Evolutionary conservation across 345 rosid species (phyloP).

Genomic region (Sisymbrium irio): DNA sequence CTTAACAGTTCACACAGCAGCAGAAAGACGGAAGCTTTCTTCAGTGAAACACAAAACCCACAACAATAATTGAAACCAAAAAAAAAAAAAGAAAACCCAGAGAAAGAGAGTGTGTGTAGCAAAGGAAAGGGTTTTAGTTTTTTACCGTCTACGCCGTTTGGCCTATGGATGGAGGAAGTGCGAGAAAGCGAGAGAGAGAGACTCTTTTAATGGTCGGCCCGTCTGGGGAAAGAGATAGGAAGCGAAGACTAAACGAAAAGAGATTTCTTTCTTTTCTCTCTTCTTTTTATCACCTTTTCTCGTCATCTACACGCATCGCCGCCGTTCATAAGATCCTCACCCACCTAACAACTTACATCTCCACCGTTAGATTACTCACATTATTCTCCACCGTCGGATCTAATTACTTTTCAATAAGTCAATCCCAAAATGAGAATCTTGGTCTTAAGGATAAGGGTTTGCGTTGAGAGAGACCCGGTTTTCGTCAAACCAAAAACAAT

Average conservation of each 20-base stretch:
- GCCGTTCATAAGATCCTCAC: slow-evolving; percentile 11
- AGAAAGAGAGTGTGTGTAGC: not conserved
- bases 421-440: not conserved
- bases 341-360: slow-evolving; percentile 1
- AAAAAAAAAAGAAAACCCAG: not conserved
- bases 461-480: slow-evolving; percentile 6
- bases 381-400: not conserved
- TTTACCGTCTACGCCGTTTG: slow-evolving; percentile 11
- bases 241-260: not conserved
- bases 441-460: not conserved
- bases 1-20: not conserved
- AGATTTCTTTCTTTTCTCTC: not conserved
- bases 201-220: slow-evolving; percentile 29
- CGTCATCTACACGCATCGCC: slow-evolving; percentile 20
- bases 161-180: slow-evolving; percentile 8
- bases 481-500: not conserved
- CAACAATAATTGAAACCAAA: not conserved
- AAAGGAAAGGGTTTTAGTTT: slow-evolving; percentile 1
- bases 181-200: slow-evolving; percentile 26
- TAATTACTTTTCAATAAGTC: slow-evolving; percentile 8
- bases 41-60: not conserved
- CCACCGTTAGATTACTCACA: slow-evolving; percentile 16
- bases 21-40: slow-evolving; percentile 11
- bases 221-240: slow-evolving; percentile 31
- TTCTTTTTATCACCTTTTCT: not conserved